phyloP scores from a whole-genome alignment of 495 filamentous ascomycete genomes.

The Friedmanniomyces endolithicus region DNA sequence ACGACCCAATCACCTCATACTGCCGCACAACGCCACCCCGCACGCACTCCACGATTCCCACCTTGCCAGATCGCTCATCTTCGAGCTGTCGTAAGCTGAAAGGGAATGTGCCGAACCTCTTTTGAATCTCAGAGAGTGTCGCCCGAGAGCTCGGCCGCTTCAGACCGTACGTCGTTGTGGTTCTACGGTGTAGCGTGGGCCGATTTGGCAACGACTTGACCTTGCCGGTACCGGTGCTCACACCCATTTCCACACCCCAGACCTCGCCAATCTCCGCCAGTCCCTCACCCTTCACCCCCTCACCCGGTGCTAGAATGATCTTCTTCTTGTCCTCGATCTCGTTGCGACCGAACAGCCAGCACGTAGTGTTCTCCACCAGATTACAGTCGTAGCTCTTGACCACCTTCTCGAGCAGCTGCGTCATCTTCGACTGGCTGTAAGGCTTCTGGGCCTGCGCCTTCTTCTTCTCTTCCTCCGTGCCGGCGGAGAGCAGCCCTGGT shows the following conservation, averaged over 20 bases:
- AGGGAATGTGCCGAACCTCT: constrained; percentile 94
- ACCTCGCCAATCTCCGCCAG: constrained; percentile 83
- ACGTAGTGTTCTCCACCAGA: constrained; percentile 92
- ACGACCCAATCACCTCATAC: constrained; percentile 90
- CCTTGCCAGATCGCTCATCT: constrained; percentile 91
- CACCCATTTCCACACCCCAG: constrained; percentile 93
- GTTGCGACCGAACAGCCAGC: constrained; percentile 88
- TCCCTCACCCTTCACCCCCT: constrained; percentile 82
- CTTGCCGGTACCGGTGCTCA: constrained; percentile 84
- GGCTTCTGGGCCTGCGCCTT: constrained; percentile 68
- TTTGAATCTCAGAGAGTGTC: constrained; percentile 79
- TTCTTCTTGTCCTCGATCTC: constrained; percentile 98
- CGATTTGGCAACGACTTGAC: constrained; percentile 81
- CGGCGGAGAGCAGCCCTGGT: constrained; percentile 66
- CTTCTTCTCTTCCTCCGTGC: constrained; percentile 85
- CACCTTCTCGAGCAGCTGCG: constrained; percentile 76
- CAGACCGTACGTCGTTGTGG: constrained; percentile 73
- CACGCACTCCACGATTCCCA: constrained; percentile 90
- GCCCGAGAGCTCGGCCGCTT: constrained; percentile 87
- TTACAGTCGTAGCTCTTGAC: constrained; percentile 83
- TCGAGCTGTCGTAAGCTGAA: constrained; percentile 96
- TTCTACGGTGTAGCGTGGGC: constrained; percentile 83
- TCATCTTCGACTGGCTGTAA: constrained; percentile 72
- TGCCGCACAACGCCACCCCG: constrained; percentile 78
- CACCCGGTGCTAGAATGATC: constrained; percentile 81